phyloP scores from a whole-genome alignment of 2,329 filamentous ascomycete species.

The Sporothrix globosa region DNA sequence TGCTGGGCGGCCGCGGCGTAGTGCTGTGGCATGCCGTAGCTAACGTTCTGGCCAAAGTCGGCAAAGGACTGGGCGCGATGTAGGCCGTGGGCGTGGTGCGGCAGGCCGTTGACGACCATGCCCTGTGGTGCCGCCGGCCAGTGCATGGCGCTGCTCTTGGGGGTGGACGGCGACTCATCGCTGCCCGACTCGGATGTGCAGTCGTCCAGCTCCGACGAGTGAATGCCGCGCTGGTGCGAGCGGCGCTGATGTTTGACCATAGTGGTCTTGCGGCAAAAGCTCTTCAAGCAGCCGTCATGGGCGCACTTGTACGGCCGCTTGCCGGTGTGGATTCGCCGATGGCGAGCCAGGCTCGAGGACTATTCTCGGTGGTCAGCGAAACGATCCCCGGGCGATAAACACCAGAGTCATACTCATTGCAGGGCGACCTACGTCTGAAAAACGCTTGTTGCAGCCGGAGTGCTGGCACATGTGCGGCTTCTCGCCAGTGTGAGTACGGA shows the following conservation, averaged over 20 bases:
- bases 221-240: constrained; percentile 62
- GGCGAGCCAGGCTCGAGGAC: constrained; percentile 67
- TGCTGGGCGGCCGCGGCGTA: constrained; percentile 49
- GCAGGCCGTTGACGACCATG: constrained; percentile 45
- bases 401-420: neutral
- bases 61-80: constrained; percentile 60
- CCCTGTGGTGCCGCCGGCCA: constrained; percentile 52
- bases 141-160: constrained; percentile 55
- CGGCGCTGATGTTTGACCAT: constrained; percentile 69
- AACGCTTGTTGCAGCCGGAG: constrained; percentile 67
- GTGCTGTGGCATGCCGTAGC: constrained; percentile 49
- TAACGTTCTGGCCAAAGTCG: constrained; percentile 56
- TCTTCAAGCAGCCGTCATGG: constrained; percentile 65
- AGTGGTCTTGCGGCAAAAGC: constrained; percentile 73
- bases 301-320: constrained; percentile 68
- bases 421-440: constrained; percentile 63
- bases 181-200: constrained; percentile 60
- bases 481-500: constrained; percentile 80
- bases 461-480: constrained; percentile 72
- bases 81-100: constrained; percentile 41
- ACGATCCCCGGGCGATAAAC: neutral
- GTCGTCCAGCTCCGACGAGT: constrained; percentile 60
- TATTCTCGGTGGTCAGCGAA: constrained; percentile 40
- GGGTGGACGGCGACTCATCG: constrained; percentile 63
- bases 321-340: constrained; percentile 67